These are phyloP conservation scores for Trichoderma atrobrunneum DNA, from an alignment of 2,329 filamentous ascomycete species.

Conservation along the genomic window DNA sequence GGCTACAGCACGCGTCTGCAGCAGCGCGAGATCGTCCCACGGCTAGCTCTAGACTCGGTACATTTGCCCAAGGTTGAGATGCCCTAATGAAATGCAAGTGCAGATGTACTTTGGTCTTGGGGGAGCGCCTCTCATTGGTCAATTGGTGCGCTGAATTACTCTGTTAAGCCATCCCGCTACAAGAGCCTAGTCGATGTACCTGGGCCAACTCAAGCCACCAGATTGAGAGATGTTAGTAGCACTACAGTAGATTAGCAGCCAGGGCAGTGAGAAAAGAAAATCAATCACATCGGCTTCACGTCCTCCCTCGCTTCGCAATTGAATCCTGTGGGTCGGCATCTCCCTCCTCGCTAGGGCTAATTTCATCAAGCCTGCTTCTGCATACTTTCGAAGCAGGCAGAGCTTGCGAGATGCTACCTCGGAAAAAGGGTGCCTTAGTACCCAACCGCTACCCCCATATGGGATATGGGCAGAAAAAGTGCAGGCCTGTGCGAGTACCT, in stretches of 20 bases:
- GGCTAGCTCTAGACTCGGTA: not conserved
- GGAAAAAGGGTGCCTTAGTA: not conserved
- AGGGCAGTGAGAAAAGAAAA: not conserved
- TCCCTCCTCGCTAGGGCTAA: not conserved
- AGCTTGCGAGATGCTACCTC: not conserved
- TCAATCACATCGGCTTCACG: not conserved
- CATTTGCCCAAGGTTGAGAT: not conserved
- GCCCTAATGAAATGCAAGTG: not conserved
- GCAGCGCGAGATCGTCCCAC: not conserved
- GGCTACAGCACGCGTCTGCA: not conserved
- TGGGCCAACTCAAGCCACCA: not conserved
- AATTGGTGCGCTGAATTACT: constrained; percentile 4
- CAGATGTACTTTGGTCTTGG: not conserved
- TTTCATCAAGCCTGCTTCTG: not conserved
- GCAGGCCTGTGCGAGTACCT: not conserved
- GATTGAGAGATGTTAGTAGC: not conserved
- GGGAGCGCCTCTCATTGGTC: constrained; percentile 1
- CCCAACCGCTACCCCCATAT: not conserved
- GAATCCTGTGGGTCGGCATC: not conserved
- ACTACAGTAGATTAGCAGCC: not conserved
- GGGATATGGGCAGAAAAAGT: not conserved
- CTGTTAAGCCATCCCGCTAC: not conserved
- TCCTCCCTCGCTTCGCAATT: not conserved
- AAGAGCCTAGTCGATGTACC: not conserved
- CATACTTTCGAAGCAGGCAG: not conserved